Evolutionary conservation across 2,329 filamentous ascomycete species (phyloP).

Genomic region (Penicillium nordicum): DNA sequence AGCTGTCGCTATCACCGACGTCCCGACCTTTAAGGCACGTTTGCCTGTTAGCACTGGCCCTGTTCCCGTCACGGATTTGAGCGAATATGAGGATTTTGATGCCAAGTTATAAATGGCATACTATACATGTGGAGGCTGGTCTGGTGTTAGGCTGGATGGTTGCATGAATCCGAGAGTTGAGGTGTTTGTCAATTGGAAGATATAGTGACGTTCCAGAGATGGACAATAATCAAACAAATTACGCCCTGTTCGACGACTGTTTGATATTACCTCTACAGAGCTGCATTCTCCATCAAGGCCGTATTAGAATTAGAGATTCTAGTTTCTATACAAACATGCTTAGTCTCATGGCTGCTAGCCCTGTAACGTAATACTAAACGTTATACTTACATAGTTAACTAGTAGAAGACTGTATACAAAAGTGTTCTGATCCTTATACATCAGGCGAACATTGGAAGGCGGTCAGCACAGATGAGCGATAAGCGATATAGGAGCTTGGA

Average conservation of each 20-base stretch:
- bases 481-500: neutral
- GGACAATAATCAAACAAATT: neutral
- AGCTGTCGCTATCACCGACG: constrained; percentile 67
- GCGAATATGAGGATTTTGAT: constrained; percentile 80
- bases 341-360: too few relatives aligned
- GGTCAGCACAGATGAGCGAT: neutral
- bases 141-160: constrained; percentile 1
- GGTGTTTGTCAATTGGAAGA: constrained; percentile 10
- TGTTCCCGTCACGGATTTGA: constrained; percentile 68
- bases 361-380: too few relatives aligned
- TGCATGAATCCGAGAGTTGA: constrained; percentile 9
- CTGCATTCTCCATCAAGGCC: too few relatives aligned
- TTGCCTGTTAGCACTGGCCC: constrained; percentile 71
- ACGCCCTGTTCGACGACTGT: neutral
- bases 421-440: too few relatives aligned
- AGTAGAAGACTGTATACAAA: too few relatives aligned
- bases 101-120: constrained; percentile 63
- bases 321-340: too few relatives aligned
- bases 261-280: too few relatives aligned
- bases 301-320: too few relatives aligned
- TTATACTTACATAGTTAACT: too few relatives aligned
- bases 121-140: neutral
- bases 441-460: neutral
- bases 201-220: neutral
- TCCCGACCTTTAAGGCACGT: constrained; percentile 74